Evolutionary conservation across 2,329 filamentous ascomycete species (phyloP).

Genomic region (Leptoxyphium fumago): DNA sequence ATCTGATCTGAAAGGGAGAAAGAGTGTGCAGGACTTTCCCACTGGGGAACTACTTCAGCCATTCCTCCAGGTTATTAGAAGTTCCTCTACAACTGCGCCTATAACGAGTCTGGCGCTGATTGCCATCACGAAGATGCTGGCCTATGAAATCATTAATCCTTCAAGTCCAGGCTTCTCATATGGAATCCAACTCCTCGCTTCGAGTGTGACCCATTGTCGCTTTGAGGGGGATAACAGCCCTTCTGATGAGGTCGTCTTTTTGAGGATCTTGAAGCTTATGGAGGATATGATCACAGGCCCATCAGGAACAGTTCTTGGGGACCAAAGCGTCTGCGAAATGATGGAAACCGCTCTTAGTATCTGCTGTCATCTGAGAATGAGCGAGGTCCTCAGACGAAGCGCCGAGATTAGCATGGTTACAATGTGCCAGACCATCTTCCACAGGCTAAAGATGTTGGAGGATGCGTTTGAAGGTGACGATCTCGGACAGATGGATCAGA

Average conservation of each 20-base stretch:
- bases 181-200: slow-evolving; percentile 87
- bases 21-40: slow-evolving; percentile 78
- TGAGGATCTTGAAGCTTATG: slow-evolving; percentile 94
- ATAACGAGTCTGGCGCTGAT: slow-evolving; percentile 91
- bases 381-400: slow-evolving; percentile 75
- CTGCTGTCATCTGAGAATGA: slow-evolving; percentile 85
- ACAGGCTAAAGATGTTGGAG: slow-evolving; percentile 76
- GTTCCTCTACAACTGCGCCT: slow-evolving; percentile 86
- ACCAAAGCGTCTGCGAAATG: slow-evolving; percentile 98
- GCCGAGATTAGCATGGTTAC: slow-evolving; percentile 96
- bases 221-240: slow-evolving; percentile 94
- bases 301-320: slow-evolving; percentile 82
- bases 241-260: slow-evolving; percentile 85
- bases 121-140: slow-evolving; percentile 89
- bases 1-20: slow-evolving; percentile 73
- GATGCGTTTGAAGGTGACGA: slow-evolving; percentile 53
- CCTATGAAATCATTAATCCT: slow-evolving; percentile 78
- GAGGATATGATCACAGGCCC: slow-evolving; percentile 94
- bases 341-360: slow-evolving; percentile 97
- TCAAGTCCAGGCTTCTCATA: slow-evolving; percentile 75
- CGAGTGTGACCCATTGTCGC: slow-evolving; percentile 90
- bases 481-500: slow-evolving; percentile 48
- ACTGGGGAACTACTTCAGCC: slow-evolving; percentile 79
- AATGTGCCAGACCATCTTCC: slow-evolving; percentile 98
- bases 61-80: slow-evolving; percentile 91